phyloP scores from a whole-genome alignment of 78 protist species.

The Paulinella micropora region DNA sequence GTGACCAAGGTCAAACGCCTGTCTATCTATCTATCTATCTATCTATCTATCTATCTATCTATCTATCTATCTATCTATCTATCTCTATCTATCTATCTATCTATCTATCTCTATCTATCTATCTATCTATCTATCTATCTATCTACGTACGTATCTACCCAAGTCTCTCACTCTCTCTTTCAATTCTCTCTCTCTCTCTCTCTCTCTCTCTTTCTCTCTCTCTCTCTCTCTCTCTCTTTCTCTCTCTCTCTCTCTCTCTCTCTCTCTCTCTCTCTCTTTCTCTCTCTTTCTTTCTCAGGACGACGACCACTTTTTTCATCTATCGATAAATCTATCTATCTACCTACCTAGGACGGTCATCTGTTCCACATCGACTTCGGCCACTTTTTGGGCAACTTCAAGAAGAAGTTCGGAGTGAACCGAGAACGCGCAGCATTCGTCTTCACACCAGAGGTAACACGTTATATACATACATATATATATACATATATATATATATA shows the following conservation, averaged over 20 bases:
- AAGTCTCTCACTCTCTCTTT: neutral
- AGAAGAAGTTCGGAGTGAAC: slow-evolving; percentile 11
- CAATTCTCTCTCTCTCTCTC: neutral
- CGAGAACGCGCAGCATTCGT: slow-evolving; percentile 7
- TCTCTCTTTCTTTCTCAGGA: neutral
- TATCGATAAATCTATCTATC: too few species aligned
- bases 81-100: neutral
- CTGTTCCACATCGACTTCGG: slow-evolving; percentile 22
- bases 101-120: neutral
- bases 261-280: neutral
- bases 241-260: neutral
- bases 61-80: neutral
- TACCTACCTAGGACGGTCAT: slow-evolving; percentile 9
- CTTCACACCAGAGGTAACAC: neutral
- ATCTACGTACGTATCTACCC: neutral
- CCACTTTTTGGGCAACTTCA: slow-evolving; percentile 15
- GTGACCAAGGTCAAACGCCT: too few species aligned
- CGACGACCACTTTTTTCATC: neutral
- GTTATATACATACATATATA: neutral
- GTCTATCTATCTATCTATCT: neutral
- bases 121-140: neutral
- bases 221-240: neutral
- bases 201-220: neutral
- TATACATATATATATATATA: neutral
- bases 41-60: neutral